Evolutionary conservation across 352 stramenopile species (phyloP), one percentile per base, ranked within the genome.

Genomic region (Elongisporangium undulatum): DNA sequence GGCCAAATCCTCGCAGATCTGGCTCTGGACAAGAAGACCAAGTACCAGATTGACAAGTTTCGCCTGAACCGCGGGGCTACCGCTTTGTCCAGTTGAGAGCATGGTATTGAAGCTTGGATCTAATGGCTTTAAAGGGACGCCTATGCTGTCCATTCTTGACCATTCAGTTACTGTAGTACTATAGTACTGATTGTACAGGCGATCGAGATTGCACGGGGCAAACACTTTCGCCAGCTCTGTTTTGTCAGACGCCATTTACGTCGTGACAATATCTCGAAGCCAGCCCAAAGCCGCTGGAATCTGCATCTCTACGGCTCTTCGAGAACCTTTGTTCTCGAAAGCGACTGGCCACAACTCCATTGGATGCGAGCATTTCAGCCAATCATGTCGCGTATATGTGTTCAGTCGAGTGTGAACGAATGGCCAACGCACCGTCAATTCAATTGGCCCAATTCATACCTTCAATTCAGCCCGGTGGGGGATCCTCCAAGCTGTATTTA

Each of bases 1-100:
- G 87, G 87, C 39, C 71, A 91, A 67, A 90, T 92, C 55, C 68
- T 94, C 53, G 68, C 65, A 5, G 85, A 96, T 50, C 67, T 94
- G 23, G 83, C 80, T 53, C 51, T 90, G 39, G 59, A 74, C 23
- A 67, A 77, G 5, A 63, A 77, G 62, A 85, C 75, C 24, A 49
- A 61, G 49, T 61, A 82, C 53, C 54, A 68, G 23, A 74, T 80
- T 19, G 80, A 87, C 9, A 61, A 79, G 24, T 79, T 89, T 26
- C 68, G 63, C 24, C 51, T 71, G 22, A 50, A 45, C 12, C 59
- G 73, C 15, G 58, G 50, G 24, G 15, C 22, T 5, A 39, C 51
- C 50, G 16, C 41, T 13, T 2, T 15, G 5, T 41, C 29, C 29
- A 41, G 13, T 9, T 41, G 9, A 41, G 8, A 15, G 29, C 29